A percentile compares a stretch with the other conserved stretches of the same genome.
phyloP scores from a whole-genome alignment of 306 rosid genomes.

The Glycine latifolia region DNA sequence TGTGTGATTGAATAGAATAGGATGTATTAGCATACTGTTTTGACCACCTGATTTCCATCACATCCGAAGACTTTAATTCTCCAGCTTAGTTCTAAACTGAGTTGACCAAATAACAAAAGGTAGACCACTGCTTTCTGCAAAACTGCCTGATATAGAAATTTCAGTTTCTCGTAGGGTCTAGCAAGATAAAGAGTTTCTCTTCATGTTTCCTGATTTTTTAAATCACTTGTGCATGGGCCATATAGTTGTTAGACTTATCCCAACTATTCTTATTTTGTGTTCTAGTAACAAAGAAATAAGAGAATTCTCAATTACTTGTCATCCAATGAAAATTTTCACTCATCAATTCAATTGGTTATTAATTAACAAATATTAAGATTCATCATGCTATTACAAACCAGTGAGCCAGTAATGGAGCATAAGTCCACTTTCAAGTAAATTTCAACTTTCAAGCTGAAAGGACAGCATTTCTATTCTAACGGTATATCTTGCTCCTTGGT shows the following conservation, averaged over 20 bases:
- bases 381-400: slow-evolving; percentile 23
- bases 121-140: slow-evolving; percentile 39
- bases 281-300: slow-evolving; percentile 16
- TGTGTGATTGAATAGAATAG: slow-evolving; percentile 38
- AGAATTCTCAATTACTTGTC: neutral
- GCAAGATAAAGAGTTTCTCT: slow-evolving; percentile 25
- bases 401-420: neutral
- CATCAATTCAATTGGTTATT: slow-evolving; percentile 21
- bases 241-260: neutral
- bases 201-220: slow-evolving; percentile 31
- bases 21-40: slow-evolving; percentile 45
- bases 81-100: slow-evolving; percentile 35
- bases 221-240: slow-evolving; percentile 36
- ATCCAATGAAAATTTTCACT: slow-evolving; percentile 14
- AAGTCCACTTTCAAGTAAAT: slow-evolving; percentile 27
- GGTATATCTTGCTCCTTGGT: slow-evolving; percentile 40
- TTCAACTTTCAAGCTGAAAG: slow-evolving; percentile 34
- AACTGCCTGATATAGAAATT: slow-evolving; percentile 35
- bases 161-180: slow-evolving; percentile 35
- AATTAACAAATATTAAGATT: neutral
- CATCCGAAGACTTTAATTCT: slow-evolving; percentile 45
- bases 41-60: slow-evolving; percentile 50
- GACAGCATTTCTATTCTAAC: slow-evolving; percentile 31
- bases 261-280: slow-evolving; percentile 32
- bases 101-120: slow-evolving; percentile 45